Conservation (phyloP, 148 eudicot genomes). For the Rhododendron ferrugineum region DNA sequence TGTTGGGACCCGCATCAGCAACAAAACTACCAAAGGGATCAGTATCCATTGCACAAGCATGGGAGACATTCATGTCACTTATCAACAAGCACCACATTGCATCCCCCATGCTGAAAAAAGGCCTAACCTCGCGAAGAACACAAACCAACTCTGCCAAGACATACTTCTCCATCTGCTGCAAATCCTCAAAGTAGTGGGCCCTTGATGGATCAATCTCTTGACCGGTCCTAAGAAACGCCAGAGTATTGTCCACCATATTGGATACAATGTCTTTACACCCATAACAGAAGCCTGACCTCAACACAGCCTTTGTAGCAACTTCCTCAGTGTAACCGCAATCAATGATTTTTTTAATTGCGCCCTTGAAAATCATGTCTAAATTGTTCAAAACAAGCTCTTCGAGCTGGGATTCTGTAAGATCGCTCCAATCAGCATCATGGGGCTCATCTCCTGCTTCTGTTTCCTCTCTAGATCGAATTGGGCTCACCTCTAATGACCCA, state of each 20-base stretch:
- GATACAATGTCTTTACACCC: conserved; percentile 79
- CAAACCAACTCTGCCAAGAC: conserved; percentile 79
- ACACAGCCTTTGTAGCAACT: conserved; percentile 61
- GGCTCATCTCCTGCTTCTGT: conserved; percentile 29
- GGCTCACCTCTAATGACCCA: conserved; percentile 26
- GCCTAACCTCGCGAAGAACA: conserved; percentile 76
- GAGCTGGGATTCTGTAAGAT: conserved; percentile 71
- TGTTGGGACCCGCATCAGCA: conserved; percentile 38
- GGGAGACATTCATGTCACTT: conserved; percentile 91
- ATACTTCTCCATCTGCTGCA: conserved; percentile 73
- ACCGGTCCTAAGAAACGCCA: conserved; percentile 55
- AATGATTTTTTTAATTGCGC: conserved; percentile 68
- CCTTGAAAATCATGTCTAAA: conserved; percentile 62
- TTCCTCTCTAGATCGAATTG: conserved; percentile 29
- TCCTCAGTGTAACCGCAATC: conserved; percentile 74
- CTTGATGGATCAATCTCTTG: conserved; percentile 44
- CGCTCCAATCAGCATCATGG: conserved; percentile 90
- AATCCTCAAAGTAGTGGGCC: conserved; percentile 63
- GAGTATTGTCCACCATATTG: conserved; percentile 76
- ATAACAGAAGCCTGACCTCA: conserved; percentile 77
- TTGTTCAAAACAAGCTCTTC: conserved; percentile 80
- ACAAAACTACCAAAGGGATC: conserved; percentile 44
- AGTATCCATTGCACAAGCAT: conserved; percentile 81
- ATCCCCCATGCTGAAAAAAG: conserved; percentile 85
- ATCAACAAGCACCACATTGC: conserved; percentile 95